Conservation (phyloP, 345 rosid genomes). For the Populus simonii region DNA sequence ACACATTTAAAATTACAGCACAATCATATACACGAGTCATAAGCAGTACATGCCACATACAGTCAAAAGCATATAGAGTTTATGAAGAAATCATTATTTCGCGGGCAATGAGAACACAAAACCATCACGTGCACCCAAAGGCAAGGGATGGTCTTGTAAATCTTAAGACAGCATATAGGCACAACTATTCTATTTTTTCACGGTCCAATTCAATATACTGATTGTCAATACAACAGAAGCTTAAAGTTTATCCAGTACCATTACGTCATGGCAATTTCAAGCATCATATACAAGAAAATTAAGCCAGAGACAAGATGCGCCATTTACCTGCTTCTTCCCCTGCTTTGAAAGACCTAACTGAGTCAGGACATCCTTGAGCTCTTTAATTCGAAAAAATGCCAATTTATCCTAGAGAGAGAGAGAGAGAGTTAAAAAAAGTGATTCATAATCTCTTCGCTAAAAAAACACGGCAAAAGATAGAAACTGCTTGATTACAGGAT, state of each 20-base stretch:
- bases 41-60: background rate
- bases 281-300: background rate
- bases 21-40: background rate
- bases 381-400: conserved; percentile 82
- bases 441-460: conserved; percentile 1
- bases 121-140: background rate
- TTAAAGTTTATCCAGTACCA: background rate
- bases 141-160: background rate
- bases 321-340: conserved; percentile 87
- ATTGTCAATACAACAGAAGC: background rate
- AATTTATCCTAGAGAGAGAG: conserved; percentile 60
- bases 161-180: background rate
- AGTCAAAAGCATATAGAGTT: background rate
- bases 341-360: conserved; percentile 90
- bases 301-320: background rate
- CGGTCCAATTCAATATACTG: background rate
- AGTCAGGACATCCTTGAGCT: conserved; percentile 93
- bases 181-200: too few relatives aligned
- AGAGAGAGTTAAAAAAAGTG: background rate
- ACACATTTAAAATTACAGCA: conserved; percentile 10
- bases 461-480: background rate
- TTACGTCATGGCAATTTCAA: background rate
- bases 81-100: background rate
- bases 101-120: background rate
- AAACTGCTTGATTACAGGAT: background rate